Evolutionary conservation across 257 asterid species (phyloP).

Genomic region (Dorcoceras hygrometricum): DNA sequence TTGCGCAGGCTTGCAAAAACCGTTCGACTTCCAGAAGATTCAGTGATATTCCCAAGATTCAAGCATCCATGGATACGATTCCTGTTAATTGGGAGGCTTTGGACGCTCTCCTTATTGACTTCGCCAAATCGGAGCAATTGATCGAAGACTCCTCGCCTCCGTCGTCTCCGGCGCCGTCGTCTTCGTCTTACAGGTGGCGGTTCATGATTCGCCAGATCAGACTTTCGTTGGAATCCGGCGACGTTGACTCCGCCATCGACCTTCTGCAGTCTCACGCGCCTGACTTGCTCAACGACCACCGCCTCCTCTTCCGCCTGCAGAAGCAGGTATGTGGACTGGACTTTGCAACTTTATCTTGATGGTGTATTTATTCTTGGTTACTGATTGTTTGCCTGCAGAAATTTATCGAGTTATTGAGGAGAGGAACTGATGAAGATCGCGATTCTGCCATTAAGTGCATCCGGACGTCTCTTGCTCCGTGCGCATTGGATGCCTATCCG

Average conservation of each 20-base stretch:
- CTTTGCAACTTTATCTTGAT: neutral
- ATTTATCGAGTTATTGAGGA: constrained; percentile 87
- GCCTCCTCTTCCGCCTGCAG: constrained; percentile 87
- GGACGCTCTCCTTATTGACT: constrained; percentile 82
- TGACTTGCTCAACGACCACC: constrained; percentile 74
- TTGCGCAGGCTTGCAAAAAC: too few relatives aligned
- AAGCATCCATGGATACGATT: constrained; percentile 56
- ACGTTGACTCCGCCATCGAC: constrained; percentile 70
- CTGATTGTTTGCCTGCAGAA: constrained; percentile 40
- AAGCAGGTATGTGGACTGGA: constrained; percentile 54
- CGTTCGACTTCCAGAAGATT: neutral
- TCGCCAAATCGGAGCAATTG: constrained; percentile 83
- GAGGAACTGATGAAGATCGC: constrained; percentile 75
- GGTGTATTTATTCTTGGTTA: neutral
- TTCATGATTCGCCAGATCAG: constrained; percentile 78
- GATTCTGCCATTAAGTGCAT: constrained; percentile 74
- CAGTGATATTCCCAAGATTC: constrained; percentile 1
- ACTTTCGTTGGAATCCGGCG: constrained; percentile 70
- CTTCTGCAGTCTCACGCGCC: constrained; percentile 68
- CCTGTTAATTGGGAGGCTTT: constrained; percentile 93
- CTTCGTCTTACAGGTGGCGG: constrained; percentile 71
- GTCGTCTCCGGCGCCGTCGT: constrained; percentile 40
- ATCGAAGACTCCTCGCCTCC: constrained; percentile 58
- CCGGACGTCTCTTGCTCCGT: constrained; percentile 81
- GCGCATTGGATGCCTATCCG: constrained; percentile 97